Base-by-base conservation (phyloP, 345 rosid genomes). In the Boechera divaricarpa region DNA sequence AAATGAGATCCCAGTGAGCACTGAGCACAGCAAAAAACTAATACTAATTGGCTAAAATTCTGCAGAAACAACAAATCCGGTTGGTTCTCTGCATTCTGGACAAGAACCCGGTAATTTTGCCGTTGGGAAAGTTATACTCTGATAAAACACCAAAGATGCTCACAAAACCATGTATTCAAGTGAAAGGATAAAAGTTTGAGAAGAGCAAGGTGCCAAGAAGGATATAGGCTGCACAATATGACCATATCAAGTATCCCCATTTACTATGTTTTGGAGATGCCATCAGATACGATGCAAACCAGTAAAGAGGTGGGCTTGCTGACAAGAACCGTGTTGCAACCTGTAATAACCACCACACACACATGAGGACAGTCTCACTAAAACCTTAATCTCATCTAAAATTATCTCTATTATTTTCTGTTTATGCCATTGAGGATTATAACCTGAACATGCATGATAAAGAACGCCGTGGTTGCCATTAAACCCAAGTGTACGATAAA, bases 361-460 rank as follows among this genome's bases (percentile, higher is more conserved):
- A 7, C 59, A 73, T 56, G 39, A 65, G 61, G 28, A 21, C 56
- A 2, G 38, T 4, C 80, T 62, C 64, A 42, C 10, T 33, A 45
- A 77, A 77, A 69, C 13, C 21, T n/a, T 5, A 6, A 31, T 29
- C 1, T 16, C 54, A 39, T 21, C 44, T 53, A 7, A 42, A 42
- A 8, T 18, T 42, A 6, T 31, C 36, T 32, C 16, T 21, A 52
- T 39, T 44, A 18, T 69, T 18, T 26, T 26, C 28, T 29, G 52
- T n/a, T 10, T 63, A 44, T 28, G 80, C 5, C 7, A 3, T 26
- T 41, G 61, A 60, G 74, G 45, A 48, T 65, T 59, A 82, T 81
- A 38, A 89, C 98, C 98, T 92, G 98, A 53, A 90, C 98, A 67
- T 94, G 97, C 98, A 91, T 89, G 79, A 92, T 76, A 56, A 92